Evolutionary conservation across 2,329 filamentous ascomycete species (phyloP).

Genomic region (Seiridium unicorne): DNA sequence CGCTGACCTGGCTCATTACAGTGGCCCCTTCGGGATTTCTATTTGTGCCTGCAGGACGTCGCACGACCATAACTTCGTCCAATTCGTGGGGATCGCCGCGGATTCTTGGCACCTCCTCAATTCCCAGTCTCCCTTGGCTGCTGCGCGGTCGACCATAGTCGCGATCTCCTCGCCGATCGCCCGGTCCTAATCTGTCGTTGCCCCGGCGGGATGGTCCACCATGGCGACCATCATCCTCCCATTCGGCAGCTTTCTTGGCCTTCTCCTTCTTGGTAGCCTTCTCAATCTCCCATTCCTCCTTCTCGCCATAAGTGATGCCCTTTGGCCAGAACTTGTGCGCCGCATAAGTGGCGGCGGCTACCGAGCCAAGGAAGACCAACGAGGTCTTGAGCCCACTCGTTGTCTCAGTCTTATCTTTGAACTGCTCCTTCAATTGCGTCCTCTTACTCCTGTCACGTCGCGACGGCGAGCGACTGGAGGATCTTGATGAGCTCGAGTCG

Average conservation of each 20-base stretch:
- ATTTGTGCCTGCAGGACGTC: background rate
- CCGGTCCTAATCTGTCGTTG: background rate
- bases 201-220: background rate
- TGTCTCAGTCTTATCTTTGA: constrained; percentile 16
- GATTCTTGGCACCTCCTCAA: background rate
- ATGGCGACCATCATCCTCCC: background rate
- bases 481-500: constrained; percentile 6
- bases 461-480: constrained; percentile 2
- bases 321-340: constrained; percentile 38
- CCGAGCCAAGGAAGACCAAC: constrained; percentile 34
- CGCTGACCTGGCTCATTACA: background rate
- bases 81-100: background rate
- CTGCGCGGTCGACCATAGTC: constrained; percentile 4
- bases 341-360: constrained; percentile 33
- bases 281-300: constrained; percentile 33
- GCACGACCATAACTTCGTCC: background rate
- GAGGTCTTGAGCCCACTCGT: constrained; percentile 28
- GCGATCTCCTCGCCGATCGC: background rate
- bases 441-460: background rate
- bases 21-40: background rate
- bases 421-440: constrained; percentile 1
- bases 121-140: background rate
- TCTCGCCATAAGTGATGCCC: constrained; percentile 34
- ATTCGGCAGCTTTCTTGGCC: background rate
- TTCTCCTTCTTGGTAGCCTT: constrained; percentile 11